phyloP scores from a whole-genome alignment of 257 asterid genomes.

The Coffea canephora region DNA sequence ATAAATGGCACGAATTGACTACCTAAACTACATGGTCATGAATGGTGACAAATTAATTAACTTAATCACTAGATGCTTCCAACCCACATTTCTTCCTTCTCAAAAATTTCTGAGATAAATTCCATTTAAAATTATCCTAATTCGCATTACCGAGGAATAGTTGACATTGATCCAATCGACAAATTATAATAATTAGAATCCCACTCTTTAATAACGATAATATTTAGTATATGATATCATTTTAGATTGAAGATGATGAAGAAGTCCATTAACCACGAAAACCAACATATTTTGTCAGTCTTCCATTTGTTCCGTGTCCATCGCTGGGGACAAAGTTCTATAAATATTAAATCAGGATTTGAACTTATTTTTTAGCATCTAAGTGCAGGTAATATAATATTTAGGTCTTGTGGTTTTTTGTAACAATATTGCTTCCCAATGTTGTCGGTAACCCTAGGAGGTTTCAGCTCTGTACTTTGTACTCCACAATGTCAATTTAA shows the following conservation, averaged over 20 bases:
- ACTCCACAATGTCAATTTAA: slow-evolving; percentile 1
- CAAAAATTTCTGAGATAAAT: background rate
- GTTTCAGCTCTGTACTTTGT: background rate
- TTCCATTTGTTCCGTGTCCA: slow-evolving; percentile 29
- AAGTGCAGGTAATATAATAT: slow-evolving; percentile 11
- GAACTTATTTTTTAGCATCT: background rate
- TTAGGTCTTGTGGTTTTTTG: background rate
- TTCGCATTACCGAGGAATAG: slow-evolving; percentile 32
- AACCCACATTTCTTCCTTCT: slow-evolving; percentile 25
- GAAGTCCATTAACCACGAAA: slow-evolving; percentile 11
- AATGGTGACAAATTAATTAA: slow-evolving; percentile 20
- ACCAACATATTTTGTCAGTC: slow-evolving; percentile 27
- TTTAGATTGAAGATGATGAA: background rate
- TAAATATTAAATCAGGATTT: background rate
- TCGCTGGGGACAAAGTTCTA: slow-evolving; percentile 22
- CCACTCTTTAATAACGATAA: background rate
- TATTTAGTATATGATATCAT: background rate
- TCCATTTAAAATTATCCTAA: background rate
- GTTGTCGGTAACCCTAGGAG: slow-evolving; percentile 31
- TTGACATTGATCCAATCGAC: slow-evolving; percentile 32
- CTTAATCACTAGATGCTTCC: slow-evolving; percentile 26
- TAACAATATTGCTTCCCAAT: slow-evolving; percentile 11
- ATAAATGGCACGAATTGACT: slow-evolving; percentile 1
- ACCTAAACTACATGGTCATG: background rate
- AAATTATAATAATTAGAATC: background rate